Base-by-base conservation (phyloP, 495 filamentous ascomycete genomes). In the Aspergillus avenaceus region DNA sequence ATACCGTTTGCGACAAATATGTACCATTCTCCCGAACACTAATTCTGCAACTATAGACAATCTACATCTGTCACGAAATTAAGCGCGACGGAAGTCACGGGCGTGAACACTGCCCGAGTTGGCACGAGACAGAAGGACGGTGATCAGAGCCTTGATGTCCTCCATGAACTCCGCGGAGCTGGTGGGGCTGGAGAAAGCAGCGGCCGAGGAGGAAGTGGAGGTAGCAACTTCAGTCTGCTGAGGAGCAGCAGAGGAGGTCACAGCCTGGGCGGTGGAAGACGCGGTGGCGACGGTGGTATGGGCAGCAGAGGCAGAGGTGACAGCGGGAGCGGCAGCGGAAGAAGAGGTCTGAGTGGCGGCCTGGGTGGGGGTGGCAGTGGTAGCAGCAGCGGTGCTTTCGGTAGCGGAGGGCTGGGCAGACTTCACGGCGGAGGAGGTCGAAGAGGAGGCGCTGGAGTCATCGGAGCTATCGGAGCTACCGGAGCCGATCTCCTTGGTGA, bases 401-500 rank as follows among this genome's bases (percentile, higher is more conserved):
- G 32, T 9, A 36, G 4, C 8, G 9, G 28, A 11, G 9, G 28
- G 2, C 8, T 31, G 32, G 32, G 32, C 32, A 36, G 32, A 36
- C 12, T 36, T 13, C 32, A 12, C 6, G 32, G 32, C 12, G 5
- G 32, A 36, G 18, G 32, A 16, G 32, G 7, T 16, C 5, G 32
- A 16, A 36, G 32, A 13, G 8, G 32, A 36, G 7, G 12, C 8
- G 32, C 32, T 36, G 12, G 32, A 36, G n/a, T 13, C 12, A 16
- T 6, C n/a, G 12, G 32, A 16, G 32, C 32, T 12, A 4, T 13
- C 14, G 32, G 32, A 36, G 12, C 32, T 36, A 5, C 13, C 12
- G n/a, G 32, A 36, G 5, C 32, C 32, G n/a, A 49, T 41, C 12
- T 38, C 31, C 25, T 41, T 51, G 11, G 81, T 88, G 44, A 88